Evolutionary conservation across 352 stramenopile genomes (phyloP).

Genomic region (Pythium aristosporum): DNA sequence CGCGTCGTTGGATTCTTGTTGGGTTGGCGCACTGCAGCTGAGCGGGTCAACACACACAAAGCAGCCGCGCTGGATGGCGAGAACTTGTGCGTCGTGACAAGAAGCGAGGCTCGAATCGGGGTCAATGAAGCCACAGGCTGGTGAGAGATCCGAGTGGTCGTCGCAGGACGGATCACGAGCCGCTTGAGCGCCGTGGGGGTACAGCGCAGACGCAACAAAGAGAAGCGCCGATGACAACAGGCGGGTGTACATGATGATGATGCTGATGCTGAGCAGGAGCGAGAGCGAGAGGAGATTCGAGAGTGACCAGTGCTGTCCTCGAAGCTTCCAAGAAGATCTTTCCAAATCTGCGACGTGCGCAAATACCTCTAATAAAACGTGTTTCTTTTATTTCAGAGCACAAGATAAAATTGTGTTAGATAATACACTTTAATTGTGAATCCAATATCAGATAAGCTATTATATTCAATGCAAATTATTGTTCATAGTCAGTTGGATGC

Average conservation of each 20-base stretch:
- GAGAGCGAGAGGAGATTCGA: slow-evolving; percentile 9
- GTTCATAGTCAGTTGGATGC: not conserved
- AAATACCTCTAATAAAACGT: slow-evolving; percentile 3
- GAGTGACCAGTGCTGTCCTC: slow-evolving; percentile 4
- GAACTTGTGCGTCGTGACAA: slow-evolving; percentile 30
- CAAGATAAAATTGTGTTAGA: too few species aligned
- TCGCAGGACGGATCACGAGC: slow-evolving; percentile 36
- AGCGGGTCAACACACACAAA: slow-evolving; percentile 41
- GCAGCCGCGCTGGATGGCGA: slow-evolving; percentile 51
- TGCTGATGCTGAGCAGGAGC: not conserved
- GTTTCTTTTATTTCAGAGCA: too few species aligned
- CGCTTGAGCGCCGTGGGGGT: not conserved
- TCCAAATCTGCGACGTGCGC: slow-evolving; percentile 26
- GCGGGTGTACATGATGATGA: not conserved
- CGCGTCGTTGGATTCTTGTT: not conserved
- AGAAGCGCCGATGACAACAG: not conserved
- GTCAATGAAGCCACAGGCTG: slow-evolving; percentile 12
- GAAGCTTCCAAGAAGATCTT: slow-evolving; percentile 14
- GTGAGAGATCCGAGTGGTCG: slow-evolving; percentile 24
- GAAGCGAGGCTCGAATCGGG: slow-evolving; percentile 15
- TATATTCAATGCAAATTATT: not conserved
- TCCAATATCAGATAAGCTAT: not conserved
- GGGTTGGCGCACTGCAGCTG: slow-evolving; percentile 24
- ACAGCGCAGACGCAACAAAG: not conserved
- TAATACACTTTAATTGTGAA: too few species aligned